Evolutionary conservation across 192 early-diverging fungal species (phyloP).

Genomic region (Backusella luteola): DNA sequence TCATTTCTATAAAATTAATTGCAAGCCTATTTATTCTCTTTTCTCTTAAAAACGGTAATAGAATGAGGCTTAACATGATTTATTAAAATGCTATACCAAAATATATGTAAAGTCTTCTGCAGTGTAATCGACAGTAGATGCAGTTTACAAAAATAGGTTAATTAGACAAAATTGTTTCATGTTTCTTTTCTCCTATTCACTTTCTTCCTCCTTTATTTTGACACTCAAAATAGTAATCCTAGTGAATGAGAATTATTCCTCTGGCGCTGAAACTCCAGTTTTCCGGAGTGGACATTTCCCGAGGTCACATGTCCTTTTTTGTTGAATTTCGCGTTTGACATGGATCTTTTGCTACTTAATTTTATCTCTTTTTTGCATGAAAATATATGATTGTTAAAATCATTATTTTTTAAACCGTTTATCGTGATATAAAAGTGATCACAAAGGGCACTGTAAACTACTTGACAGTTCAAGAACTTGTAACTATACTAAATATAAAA

Average conservation of each 20-base stretch:
- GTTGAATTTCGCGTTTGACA: neutral
- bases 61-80: neutral
- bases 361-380: neutral
- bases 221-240: neutral
- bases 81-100: neutral
- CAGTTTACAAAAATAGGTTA: neutral
- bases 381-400: neutral
- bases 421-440: neutral
- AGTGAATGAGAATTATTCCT: neutral
- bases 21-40: neutral
- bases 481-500: neutral
- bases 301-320: neutral
- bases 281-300: neutral
- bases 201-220: neutral
- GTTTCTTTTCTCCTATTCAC: neutral
- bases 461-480: neutral
- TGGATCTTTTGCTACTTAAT: neutral
- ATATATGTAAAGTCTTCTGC: neutral
- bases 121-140: neutral
- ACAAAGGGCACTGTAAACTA: neutral
- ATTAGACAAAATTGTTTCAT: neutral
- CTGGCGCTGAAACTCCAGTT: neutral
- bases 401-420: neutral
- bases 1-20: neutral
- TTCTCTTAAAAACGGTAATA: neutral